phyloP scores from a whole-genome alignment of 2,329 filamentous ascomycete genomes.

The Sclerotinia nivalis region DNA sequence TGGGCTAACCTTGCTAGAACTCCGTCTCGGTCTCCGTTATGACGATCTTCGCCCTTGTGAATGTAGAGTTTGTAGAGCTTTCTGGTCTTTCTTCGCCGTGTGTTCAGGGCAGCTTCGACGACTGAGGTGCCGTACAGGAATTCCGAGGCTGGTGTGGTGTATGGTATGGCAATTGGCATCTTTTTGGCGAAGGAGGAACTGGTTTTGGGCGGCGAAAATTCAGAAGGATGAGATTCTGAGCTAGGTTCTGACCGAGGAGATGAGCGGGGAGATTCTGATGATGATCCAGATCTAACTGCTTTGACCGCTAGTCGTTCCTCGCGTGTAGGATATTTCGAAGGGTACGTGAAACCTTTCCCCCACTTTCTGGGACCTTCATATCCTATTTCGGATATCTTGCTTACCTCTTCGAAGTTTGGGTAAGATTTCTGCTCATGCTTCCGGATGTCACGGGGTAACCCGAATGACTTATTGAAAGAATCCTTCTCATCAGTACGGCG shows the following conservation, averaged over 20 bases:
- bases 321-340: constrained; percentile 11
- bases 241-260: neutral
- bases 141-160: constrained; percentile 84
- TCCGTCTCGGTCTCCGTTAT: constrained; percentile 49
- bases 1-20: constrained; percentile 51
- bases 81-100: constrained; percentile 54
- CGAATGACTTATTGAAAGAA: neutral
- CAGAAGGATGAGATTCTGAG: neutral
- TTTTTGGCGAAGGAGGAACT: constrained; percentile 30
- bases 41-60: constrained; percentile 59
- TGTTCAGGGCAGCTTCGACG: constrained; percentile 75
- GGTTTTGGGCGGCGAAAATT: neutral
- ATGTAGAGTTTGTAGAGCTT: constrained; percentile 85
- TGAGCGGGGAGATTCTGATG: neutral
- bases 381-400: neutral
- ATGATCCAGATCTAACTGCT: neutral
- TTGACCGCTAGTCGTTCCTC: constrained; percentile 3
- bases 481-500: neutral
- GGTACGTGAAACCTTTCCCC: neutral
- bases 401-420: neutral
- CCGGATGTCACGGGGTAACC: neutral
- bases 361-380: neutral
- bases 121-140: constrained; percentile 86
- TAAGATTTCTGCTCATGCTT: neutral
- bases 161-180: constrained; percentile 52